Evolutionary conservation across 371 early-diverging fungal species (phyloP).

Genomic region (Saksenaea oblongispora): DNA sequence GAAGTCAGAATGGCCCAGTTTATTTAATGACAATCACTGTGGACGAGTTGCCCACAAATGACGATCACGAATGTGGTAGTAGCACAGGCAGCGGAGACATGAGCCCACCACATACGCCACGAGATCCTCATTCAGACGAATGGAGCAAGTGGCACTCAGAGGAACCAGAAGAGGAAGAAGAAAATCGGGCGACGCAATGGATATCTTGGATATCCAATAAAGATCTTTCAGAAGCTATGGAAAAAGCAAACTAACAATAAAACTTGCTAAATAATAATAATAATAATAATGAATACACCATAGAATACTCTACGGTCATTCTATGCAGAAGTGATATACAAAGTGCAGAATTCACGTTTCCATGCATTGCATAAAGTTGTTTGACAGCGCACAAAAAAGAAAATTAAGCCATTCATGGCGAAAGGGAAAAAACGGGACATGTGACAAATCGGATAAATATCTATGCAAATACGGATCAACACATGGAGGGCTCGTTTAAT

Average conservation of each 20-base stretch:
- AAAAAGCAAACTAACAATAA: neutral
- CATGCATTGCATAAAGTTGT: no score
- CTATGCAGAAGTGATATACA: no score
- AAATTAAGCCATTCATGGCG: no score
- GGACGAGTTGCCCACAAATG: neutral
- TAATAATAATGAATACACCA: neutral
- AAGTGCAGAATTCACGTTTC: no score
- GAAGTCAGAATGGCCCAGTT: neutral
- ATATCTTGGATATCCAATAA: slow-evolving; percentile 17
- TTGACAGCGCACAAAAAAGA: no score
- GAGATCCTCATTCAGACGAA: neutral
- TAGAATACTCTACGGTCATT: neutral
- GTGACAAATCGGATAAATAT: no score
- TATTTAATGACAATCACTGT: slow-evolving; percentile 2
- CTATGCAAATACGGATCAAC: no score
- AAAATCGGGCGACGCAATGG: slow-evolving; percentile 11
- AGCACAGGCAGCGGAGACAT: neutral
- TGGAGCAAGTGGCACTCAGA: neutral
- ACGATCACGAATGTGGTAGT: neutral
- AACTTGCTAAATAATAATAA: neutral
- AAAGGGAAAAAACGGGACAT: no score
- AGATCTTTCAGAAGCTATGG: neutral
- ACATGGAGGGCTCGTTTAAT: no score
- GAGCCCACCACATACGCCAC: neutral
- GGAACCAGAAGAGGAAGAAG: slow-evolving; percentile 15